phyloP scores from a whole-genome alignment of 2,329 filamentous ascomycete species.

The Rutstroemia sp. region DNA sequence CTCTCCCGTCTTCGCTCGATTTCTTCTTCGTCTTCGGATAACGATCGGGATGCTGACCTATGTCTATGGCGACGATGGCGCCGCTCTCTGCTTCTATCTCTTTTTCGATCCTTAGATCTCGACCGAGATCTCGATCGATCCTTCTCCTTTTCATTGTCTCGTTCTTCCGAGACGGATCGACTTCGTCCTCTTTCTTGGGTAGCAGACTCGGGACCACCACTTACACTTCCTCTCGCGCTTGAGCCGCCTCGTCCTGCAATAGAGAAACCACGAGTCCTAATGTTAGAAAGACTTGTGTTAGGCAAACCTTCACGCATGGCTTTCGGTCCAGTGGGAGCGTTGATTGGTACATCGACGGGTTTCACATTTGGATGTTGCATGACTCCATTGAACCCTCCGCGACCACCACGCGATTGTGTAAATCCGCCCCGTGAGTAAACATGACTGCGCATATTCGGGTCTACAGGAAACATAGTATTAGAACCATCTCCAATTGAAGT shows the following conservation, averaged over 20 bases:
- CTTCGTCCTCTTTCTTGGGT: slow-evolving; percentile 21
- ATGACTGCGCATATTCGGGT: slow-evolving; percentile 1
- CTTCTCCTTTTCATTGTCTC: slow-evolving; percentile 21
- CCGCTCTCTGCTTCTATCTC: slow-evolving; percentile 23
- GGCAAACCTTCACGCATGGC: slow-evolving; percentile 87
- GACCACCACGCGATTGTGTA: slow-evolving; percentile 27
- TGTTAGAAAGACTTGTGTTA: slow-evolving; percentile 68
- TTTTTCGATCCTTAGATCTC: slow-evolving; percentile 22
- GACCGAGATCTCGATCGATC: slow-evolving; percentile 31
- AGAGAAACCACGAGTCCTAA: slow-evolving; percentile 38
- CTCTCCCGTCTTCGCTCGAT: slow-evolving; percentile 27
- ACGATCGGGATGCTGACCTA: slow-evolving; percentile 24
- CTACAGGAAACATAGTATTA: slow-evolving; percentile 13
- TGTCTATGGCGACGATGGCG: slow-evolving; percentile 27
- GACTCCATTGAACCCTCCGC: slow-evolving; percentile 34
- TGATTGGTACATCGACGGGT: slow-evolving; percentile 45
- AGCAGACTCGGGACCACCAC: slow-evolving; percentile 21
- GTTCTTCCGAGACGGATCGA: slow-evolving; percentile 22
- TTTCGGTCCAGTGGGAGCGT: slow-evolving; percentile 85
- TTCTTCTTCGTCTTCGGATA: slow-evolving; percentile 26
- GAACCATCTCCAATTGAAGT: slow-evolving; percentile 41
- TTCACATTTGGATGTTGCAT: slow-evolving; percentile 26
- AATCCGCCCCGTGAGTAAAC: slow-evolving; percentile 29
- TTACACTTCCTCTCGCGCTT: slow-evolving; percentile 21
- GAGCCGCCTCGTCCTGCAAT: slow-evolving; percentile 28